Percentiles rank a stretch among this genome's conserved stretches.
Evolutionary conservation across 805 yeast genomes (phyloP).

Genomic region (Osmozyma mogii): DNA sequence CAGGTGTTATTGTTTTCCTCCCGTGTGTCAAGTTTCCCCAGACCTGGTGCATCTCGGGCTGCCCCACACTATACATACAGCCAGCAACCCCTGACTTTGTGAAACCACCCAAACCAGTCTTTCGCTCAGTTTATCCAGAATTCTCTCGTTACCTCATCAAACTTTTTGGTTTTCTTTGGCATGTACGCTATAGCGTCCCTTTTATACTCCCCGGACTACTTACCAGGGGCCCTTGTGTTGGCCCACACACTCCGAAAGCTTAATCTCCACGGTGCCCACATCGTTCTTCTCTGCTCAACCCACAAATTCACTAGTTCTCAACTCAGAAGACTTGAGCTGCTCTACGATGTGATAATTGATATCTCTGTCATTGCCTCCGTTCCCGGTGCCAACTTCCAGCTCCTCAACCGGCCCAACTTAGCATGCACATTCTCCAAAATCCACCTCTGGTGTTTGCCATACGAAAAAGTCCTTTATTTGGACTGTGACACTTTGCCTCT

Average conservation of each 20-base stretch:
- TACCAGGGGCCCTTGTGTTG: constrained; percentile 51
- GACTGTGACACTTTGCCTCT: constrained; percentile 14
- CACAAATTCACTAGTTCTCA: too few relatives aligned
- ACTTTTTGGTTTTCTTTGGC: too few relatives aligned
- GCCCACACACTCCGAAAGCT: constrained; percentile 26
- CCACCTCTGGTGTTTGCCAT: constrained; percentile 13
- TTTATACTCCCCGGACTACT: constrained; percentile 41
- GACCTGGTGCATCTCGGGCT: constrained; percentile 1
- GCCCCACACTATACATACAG: constrained; percentile 2
- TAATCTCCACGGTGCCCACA: too few relatives aligned
- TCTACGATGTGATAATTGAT: too few relatives aligned
- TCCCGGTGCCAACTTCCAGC: too few relatives aligned
- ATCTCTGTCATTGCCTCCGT: too few relatives aligned
- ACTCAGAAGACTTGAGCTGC: too few relatives aligned
- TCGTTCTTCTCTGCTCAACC: too few relatives aligned
- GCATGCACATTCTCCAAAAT: constrained; percentile 13
- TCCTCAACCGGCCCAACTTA: constrained; percentile 14
- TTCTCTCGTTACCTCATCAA: too few relatives aligned
- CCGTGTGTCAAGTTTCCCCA: too few relatives aligned
- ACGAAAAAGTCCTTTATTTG: constrained; percentile 13
- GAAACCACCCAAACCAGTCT: constrained; percentile 1
- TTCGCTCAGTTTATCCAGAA: too few relatives aligned
- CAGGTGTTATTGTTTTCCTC: too few relatives aligned
- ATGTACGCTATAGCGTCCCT: constrained; percentile 14
- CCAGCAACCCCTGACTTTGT: constrained; percentile 1